Evolutionary conservation across 1,284 basidiomycete genomes (phyloP).

Genomic region (Rugosomyces carneus): DNA sequence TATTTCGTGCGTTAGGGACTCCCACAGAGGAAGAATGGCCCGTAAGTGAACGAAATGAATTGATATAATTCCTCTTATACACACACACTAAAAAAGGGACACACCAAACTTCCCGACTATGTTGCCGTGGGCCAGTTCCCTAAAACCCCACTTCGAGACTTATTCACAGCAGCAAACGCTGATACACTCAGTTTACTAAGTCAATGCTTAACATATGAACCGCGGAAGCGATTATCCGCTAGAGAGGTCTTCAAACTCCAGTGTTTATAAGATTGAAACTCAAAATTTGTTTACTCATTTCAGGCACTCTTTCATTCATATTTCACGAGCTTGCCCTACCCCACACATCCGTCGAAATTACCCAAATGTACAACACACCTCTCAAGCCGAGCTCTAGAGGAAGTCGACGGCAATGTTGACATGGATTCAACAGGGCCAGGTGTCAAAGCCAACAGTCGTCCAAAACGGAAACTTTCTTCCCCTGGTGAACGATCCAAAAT

Average conservation of each 20-base stretch:
- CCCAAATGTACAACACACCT: conserved; percentile 63
- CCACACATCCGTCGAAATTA: conserved; percentile 76
- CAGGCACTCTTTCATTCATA: conserved; percentile 75
- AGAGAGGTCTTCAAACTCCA: conserved; percentile 47
- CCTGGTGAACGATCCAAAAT: conserved; percentile 33
- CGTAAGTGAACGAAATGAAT: conserved; percentile 35
- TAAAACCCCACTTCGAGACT: conserved; percentile 73
- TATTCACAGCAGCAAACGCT: conserved; percentile 87
- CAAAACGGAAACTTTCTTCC: conserved; percentile 45
- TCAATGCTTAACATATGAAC: conserved; percentile 83
- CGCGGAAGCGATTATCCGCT: conserved; percentile 77
- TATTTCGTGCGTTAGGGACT: conserved; percentile 90
- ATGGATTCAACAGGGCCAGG: conserved; percentile 33
- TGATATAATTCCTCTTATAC: not conserved
- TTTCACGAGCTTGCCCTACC: conserved; percentile 73
- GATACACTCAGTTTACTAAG: conserved; percentile 84
- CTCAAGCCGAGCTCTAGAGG: conserved; percentile 55
- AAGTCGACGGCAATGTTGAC: conserved; percentile 66
- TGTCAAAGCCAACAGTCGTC: conserved; percentile 32
- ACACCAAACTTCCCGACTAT: conserved; percentile 87
- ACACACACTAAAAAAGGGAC: conserved; percentile 49
- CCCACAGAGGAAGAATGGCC: conserved; percentile 98
- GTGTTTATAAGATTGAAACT: not conserved
- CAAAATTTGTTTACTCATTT: not conserved
- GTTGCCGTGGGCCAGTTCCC: conserved; percentile 79